Conservation (phyloP, 495 filamentous ascomycete species). For the Penicillium soppii region DNA sequence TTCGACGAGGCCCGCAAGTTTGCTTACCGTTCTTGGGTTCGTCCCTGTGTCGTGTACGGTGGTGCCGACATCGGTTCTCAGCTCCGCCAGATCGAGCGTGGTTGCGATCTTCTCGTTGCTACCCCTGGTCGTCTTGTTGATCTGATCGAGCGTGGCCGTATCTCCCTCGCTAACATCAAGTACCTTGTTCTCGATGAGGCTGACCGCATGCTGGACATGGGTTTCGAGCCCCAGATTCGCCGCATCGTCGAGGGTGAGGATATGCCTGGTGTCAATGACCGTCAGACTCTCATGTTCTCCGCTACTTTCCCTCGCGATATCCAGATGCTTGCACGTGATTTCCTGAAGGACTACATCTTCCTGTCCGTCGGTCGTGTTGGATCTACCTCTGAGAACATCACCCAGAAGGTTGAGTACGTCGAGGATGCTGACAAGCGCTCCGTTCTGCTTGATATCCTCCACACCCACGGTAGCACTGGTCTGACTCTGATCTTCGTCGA, state of each 20-base stretch:
- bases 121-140: constrained; percentile 97
- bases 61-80: constrained; percentile 97
- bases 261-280: constrained; percentile 80
- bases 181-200: constrained; percentile 99
- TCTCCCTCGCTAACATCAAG: constrained; percentile 95
- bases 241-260: constrained; percentile 97
- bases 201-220: constrained; percentile 99
- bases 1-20: constrained; percentile 98
- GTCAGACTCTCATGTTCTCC: constrained; percentile 99
- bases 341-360: constrained; percentile 98
- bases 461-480: constrained; percentile 81
- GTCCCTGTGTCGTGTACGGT: constrained; percentile 97
- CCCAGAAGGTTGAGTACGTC: constrained; percentile 97
- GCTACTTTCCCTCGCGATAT: constrained; percentile 99
- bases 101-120: constrained; percentile 95
- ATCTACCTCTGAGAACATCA: constrained; percentile 99
- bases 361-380: constrained; percentile 97
- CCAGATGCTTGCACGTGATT: constrained; percentile 97
- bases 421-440: constrained; percentile 97
- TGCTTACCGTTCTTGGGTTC: constrained; percentile 97
- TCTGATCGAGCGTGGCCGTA: constrained; percentile 96
- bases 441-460: constrained; percentile 93
- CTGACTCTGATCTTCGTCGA: constrained; percentile 98
- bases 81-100: constrained; percentile 94
- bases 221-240: constrained; percentile 99